phyloP scores from a whole-genome alignment of 176 grass and related monocot species.

The Rhynchospora tenuis region DNA sequence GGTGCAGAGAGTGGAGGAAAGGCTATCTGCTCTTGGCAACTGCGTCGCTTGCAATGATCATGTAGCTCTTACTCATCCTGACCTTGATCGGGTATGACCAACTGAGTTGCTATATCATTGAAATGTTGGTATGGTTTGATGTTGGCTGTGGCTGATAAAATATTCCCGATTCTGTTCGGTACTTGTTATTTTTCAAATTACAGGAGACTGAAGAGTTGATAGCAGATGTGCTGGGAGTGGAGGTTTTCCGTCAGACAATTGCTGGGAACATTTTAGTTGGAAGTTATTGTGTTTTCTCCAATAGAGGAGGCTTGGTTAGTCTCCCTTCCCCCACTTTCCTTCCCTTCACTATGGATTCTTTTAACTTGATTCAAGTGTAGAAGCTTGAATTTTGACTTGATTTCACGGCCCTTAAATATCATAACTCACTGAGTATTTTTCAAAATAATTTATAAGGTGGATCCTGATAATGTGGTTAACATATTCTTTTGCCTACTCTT shows the following conservation, averaged over 20 bases:
- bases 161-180: not conserved
- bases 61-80: constrained; percentile 98
- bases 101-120: not conserved
- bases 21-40: constrained; percentile 81
- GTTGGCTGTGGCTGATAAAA: not conserved
- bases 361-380: not conserved
- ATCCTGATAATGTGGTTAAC: not conserved
- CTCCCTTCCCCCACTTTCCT: not conserved
- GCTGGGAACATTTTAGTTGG: constrained; percentile 96
- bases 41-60: constrained; percentile 93
- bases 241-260: constrained; percentile 86
- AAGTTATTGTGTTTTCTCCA: constrained; percentile 79
- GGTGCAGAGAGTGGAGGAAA: constrained; percentile 88
- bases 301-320: constrained; percentile 81
- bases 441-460: not conserved
- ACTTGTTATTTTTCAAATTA: not conserved
- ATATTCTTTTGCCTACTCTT: not conserved
- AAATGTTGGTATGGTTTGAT: not conserved
- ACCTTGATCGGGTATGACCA: constrained; percentile 70
- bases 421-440: too few species aligned
- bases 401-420: not conserved
- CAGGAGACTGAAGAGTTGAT: constrained; percentile 96
- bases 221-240: constrained; percentile 85
- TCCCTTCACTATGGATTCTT: not conserved
- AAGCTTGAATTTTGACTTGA: not conserved